Conservation (phyloP, 2,329 filamentous ascomycete genomes). For the Fusarium veterinarium region DNA sequence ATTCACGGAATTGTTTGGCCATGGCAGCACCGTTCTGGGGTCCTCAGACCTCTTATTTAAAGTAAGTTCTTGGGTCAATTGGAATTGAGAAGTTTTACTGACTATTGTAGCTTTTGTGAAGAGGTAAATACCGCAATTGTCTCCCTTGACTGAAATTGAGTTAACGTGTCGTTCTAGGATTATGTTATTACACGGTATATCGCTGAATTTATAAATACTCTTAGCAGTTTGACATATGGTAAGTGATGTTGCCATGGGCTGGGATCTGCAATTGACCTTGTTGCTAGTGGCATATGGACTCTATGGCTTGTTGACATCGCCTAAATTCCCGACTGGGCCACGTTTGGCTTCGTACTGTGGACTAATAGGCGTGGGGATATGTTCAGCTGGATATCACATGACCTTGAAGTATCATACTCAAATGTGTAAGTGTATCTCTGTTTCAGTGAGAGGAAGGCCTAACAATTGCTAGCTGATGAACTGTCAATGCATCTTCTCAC, state of each 20-base stretch:
- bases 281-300: slow-evolving; percentile 51
- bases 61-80: slow-evolving; percentile 34
- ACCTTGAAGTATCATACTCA: slow-evolving; percentile 51
- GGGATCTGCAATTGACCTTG: neutral
- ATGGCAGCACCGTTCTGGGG: slow-evolving; percentile 46
- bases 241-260: neutral
- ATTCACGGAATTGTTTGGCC: neutral
- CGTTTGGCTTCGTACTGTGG: slow-evolving; percentile 53
- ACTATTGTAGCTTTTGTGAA: slow-evolving; percentile 44
- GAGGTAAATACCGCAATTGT: slow-evolving; percentile 35
- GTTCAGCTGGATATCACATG: slow-evolving; percentile 50
- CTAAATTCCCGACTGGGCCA: slow-evolving; percentile 31
- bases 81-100: no score
- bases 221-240: slow-evolving; percentile 55
- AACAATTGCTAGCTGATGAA: slow-evolving; percentile 50
- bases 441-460: neutral
- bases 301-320: slow-evolving; percentile 49
- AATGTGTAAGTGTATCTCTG: slow-evolving; percentile 43
- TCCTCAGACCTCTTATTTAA: slow-evolving; percentile 48
- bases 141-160: neutral
- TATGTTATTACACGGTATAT: slow-evolving; percentile 57
- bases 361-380: slow-evolving; percentile 51
- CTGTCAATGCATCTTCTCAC: slow-evolving; percentile 56
- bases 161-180: slow-evolving; percentile 40
- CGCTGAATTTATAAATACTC: slow-evolving; percentile 58